phyloP scores from a whole-genome alignment of 768 basidiomycete genomes.

The Chalciporus pseudorubinellus region DNA sequence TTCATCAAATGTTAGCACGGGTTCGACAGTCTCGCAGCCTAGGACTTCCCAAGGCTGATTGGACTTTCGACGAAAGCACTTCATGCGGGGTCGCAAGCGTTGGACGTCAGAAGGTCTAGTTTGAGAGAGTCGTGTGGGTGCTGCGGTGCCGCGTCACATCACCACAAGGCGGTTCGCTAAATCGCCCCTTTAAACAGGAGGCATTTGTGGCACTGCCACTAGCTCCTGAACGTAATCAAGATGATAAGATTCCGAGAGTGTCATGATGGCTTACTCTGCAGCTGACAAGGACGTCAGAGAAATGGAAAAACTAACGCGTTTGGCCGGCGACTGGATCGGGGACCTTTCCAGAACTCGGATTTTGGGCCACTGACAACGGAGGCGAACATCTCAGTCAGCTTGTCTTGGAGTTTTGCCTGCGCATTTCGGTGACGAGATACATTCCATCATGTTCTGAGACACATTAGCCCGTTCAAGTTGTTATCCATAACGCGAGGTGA shows the following conservation, averaged over 20 bases:
- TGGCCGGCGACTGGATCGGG: too few species aligned
- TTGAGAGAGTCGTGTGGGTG: slow-evolving; percentile 7
- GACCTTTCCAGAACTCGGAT: too few species aligned
- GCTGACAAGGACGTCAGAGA: too few species aligned
- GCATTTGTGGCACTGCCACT: slow-evolving; percentile 24
- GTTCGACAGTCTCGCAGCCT: slow-evolving; percentile 59
- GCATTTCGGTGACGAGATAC: neutral
- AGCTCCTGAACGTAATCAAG: slow-evolving; percentile 4
- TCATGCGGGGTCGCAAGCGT: slow-evolving; percentile 22
- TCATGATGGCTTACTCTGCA: neutral
- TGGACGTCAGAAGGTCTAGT: slow-evolving; percentile 15
- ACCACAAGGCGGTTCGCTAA: slow-evolving; percentile 14
- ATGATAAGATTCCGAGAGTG: slow-evolving; percentile 2
- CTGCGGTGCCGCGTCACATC: slow-evolving; percentile 22
- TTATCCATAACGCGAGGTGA: too few species aligned
- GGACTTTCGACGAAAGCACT: slow-evolving; percentile 48
- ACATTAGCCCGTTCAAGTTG: too few species aligned
- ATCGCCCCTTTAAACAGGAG: slow-evolving; percentile 12
- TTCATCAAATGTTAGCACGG: slow-evolving; percentile 62
- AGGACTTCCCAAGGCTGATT: slow-evolving; percentile 79
- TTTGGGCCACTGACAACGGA: too few species aligned
- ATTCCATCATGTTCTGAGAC: neutral
- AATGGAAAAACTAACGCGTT: too few species aligned
- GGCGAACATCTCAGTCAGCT: too few species aligned
- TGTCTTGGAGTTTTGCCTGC: too few species aligned